Evolutionary conservation across 2,329 filamentous ascomycete species (phyloP).

Genomic region (Clarireedia hainanense): DNA sequence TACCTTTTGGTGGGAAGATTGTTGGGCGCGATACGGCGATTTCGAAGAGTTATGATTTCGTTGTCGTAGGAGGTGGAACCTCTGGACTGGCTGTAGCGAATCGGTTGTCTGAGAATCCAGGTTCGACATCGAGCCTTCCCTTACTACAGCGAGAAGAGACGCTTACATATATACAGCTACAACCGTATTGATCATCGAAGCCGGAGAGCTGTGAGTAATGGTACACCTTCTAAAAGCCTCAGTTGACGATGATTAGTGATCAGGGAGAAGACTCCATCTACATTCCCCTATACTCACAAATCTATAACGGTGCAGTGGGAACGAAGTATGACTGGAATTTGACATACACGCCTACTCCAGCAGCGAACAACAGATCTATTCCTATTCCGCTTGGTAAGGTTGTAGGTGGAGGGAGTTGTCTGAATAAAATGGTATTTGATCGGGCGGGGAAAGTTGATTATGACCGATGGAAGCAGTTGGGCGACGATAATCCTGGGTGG

Average conservation of each 20-base stretch:
- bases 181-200: conserved; percentile 5
- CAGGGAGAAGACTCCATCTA: conserved; percentile 7
- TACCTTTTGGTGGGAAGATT: neutral
- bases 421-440: conserved; percentile 26
- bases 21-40: neutral
- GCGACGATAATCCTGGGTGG: conserved; percentile 37
- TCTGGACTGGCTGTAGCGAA: conserved; percentile 5
- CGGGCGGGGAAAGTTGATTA: conserved; percentile 23
- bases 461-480: conserved; percentile 35
- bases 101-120: conserved; percentile 6
- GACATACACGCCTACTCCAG: conserved; percentile 30
- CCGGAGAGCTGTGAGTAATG: conserved; percentile 5
- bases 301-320: conserved; percentile 13
- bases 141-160: neutral
- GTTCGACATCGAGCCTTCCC: neutral
- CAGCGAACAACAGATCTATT: conserved; percentile 18
- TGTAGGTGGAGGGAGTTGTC: conserved; percentile 32
- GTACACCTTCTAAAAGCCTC: neutral
- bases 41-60: conserved; percentile 1
- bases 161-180: neutral
- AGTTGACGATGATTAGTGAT: neutral
- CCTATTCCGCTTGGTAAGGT: conserved; percentile 26
- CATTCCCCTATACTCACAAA: neutral
- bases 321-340: conserved; percentile 37
- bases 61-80: conserved; percentile 3